A percentile compares a stretch with the other conserved stretches of the same genome.
These are phyloP conservation scores for Geranomyces michiganensis DNA, from an alignment of 192 early-diverging fungal species.

Conservation along the genomic window DNA sequence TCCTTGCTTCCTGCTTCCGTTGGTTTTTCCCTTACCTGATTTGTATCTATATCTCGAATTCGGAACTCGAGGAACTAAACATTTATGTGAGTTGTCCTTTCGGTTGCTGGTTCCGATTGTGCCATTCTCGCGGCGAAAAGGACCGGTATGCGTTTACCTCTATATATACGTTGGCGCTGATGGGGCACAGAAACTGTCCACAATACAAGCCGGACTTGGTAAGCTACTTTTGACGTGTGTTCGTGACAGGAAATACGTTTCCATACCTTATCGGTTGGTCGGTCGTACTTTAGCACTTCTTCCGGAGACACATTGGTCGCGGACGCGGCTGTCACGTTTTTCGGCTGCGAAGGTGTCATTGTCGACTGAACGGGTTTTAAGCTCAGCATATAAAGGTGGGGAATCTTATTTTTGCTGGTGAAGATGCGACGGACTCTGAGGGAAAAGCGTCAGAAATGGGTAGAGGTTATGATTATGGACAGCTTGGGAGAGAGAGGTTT, in stretches of 20 bases:
- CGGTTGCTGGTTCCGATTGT: too few species aligned
- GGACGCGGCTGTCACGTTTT: not conserved
- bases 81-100: too few species aligned
- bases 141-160: slow-evolving; percentile 20
- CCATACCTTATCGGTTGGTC: slow-evolving; percentile 38
- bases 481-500: too few species aligned
- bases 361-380: not conserved
- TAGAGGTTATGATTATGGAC: too few species aligned
- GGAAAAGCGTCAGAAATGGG: too few species aligned
- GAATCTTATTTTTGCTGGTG: too few species aligned
- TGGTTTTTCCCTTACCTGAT: not conserved
- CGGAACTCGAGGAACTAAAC: slow-evolving; percentile 55
- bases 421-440: too few species aligned
- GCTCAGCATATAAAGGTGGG: too few species aligned
- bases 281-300: slow-evolving; percentile 19
- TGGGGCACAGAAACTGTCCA: slow-evolving; percentile 34
- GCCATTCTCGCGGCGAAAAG: not conserved
- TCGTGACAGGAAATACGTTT: not conserved
- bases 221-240: not conserved
- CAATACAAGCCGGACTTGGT: not conserved
- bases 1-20: not conserved
- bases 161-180: slow-evolving; percentile 22
- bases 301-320: slow-evolving; percentile 14
- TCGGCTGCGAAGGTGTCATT: not conserved
- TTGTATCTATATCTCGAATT: slow-evolving; percentile 49